Conservation (phyloP, 2,329 filamentous ascomycete genomes). For the Aspergillus pseudoglaucus region DNA sequence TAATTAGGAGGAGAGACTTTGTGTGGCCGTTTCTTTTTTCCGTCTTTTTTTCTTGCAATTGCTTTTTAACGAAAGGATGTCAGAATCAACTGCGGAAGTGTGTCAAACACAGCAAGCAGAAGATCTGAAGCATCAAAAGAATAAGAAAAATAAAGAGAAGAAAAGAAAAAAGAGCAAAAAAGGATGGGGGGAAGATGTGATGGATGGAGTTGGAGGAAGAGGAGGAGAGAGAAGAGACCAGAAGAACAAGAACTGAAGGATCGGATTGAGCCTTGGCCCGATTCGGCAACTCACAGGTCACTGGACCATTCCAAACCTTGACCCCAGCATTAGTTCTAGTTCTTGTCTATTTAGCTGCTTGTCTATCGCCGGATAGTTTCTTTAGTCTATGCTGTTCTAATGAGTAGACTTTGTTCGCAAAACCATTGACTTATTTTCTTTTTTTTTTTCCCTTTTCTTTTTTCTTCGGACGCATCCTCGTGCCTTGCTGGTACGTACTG, state of each 20-base stretch:
- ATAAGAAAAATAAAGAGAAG: slow-evolving; percentile 19
- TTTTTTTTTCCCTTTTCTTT: background rate
- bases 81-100: slow-evolving; percentile 34
- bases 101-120: slow-evolving; percentile 41
- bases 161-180: slow-evolving; percentile 13
- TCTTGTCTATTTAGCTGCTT: background rate
- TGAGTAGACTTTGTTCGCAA: too few species aligned
- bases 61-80: slow-evolving; percentile 31
- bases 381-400: too few species aligned
- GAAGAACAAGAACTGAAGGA: slow-evolving; percentile 8
- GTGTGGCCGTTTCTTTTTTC: slow-evolving; percentile 8
- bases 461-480: background rate
- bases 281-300: slow-evolving; percentile 10
- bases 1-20: slow-evolving; percentile 5
- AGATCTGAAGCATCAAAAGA: slow-evolving; percentile 22
- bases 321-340: slow-evolving; percentile 1
- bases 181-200: slow-evolving; percentile 11
- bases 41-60: slow-evolving; percentile 6
- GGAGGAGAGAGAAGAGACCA: slow-evolving; percentile 11
- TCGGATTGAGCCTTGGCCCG: slow-evolving; percentile 16
- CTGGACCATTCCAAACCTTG: slow-evolving; percentile 12
- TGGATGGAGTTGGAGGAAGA: slow-evolving; percentile 12
- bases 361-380: too few species aligned
- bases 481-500: background rate
- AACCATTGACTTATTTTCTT: background rate